Percentiles rank a stretch among this genome's conserved stretches.
These are phyloP conservation scores for Trichoderma citrinoviride DNA, from an alignment of 2,329 filamentous ascomycete genomes.

Conservation along the genomic window DNA sequence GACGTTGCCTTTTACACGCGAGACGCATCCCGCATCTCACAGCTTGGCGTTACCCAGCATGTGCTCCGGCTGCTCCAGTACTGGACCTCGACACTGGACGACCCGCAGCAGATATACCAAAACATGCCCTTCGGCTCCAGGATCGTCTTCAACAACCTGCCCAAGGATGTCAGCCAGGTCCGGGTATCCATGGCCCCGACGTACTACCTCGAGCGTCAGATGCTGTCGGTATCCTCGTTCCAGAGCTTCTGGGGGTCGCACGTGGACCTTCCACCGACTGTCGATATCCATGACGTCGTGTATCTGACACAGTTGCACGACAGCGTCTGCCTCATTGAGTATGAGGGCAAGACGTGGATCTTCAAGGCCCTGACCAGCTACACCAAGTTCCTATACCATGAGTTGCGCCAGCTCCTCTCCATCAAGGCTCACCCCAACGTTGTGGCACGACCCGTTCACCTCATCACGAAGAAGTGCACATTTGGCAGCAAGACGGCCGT, in stretches of 20 bases:
- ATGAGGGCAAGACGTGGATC: slow-evolving; percentile 45
- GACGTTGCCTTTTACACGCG: slow-evolving; percentile 55
- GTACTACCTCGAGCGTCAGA: slow-evolving; percentile 52
- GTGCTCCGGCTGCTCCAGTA: slow-evolving; percentile 53
- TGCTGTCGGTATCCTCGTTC: slow-evolving; percentile 46
- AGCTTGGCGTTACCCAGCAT: slow-evolving; percentile 52
- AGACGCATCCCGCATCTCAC: slow-evolving; percentile 46
- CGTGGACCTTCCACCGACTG: slow-evolving; percentile 42
- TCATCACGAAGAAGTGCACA: slow-evolving; percentile 54
- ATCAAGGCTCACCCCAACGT: slow-evolving; percentile 53
- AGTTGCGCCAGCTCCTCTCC: slow-evolving; percentile 54
- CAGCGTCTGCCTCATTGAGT: slow-evolving; percentile 54
- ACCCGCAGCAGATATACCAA: slow-evolving; percentile 40
- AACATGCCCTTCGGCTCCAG: slow-evolving; percentile 55
- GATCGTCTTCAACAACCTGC: slow-evolving; percentile 53
- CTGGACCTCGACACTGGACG: slow-evolving; percentile 43
- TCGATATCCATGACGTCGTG: slow-evolving; percentile 51
- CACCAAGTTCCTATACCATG: slow-evolving; percentile 60
- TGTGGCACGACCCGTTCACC: slow-evolving; percentile 49
- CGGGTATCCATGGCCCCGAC: slow-evolving; percentile 48
- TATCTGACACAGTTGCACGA: slow-evolving; percentile 57
- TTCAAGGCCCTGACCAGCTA: slow-evolving; percentile 59
- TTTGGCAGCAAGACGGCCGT: slow-evolving; percentile 57
- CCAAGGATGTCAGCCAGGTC: slow-evolving; percentile 46
- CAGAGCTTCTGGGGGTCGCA: slow-evolving; percentile 43